phyloP scores from a whole-genome alignment of 257 asterid genomes.

The Solanum sparsipilum region DNA sequence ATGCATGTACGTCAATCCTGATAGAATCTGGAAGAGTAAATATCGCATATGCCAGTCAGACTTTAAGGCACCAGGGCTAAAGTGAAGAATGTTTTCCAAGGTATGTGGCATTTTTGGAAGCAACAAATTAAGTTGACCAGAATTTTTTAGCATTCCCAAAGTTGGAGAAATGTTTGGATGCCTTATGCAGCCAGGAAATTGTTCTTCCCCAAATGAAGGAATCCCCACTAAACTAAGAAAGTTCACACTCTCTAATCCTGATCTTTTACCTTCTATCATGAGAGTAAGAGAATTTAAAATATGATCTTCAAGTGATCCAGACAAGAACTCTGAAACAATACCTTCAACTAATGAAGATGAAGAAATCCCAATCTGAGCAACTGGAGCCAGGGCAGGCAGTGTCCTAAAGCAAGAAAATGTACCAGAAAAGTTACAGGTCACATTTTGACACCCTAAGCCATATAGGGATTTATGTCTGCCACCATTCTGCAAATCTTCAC shows the following conservation, averaged over 20 bases:
- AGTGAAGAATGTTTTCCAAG: slow-evolving; percentile 63
- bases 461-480: slow-evolving; percentile 29
- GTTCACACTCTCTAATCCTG: slow-evolving; percentile 43
- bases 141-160: slow-evolving; percentile 64
- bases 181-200: slow-evolving; percentile 85
- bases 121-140: slow-evolving; percentile 32
- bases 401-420: slow-evolving; percentile 71
- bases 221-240: slow-evolving; percentile 70
- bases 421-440: slow-evolving; percentile 41
- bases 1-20: slow-evolving; percentile 79
- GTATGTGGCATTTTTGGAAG: slow-evolving; percentile 63
- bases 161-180: slow-evolving; percentile 83
- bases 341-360: slow-evolving; percentile 50
- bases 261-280: slow-evolving; percentile 59
- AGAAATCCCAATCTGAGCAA: slow-evolving; percentile 40
- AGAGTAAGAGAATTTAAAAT: slow-evolving; percentile 45
- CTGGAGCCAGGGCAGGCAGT: slow-evolving; percentile 72
- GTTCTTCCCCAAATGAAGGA: slow-evolving; percentile 52
- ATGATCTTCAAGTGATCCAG: slow-evolving; percentile 68
- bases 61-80: slow-evolving; percentile 59
- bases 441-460: slow-evolving; percentile 35
- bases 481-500: slow-evolving; percentile 31
- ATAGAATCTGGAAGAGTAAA: slow-evolving; percentile 68
- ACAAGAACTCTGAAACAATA: slow-evolving; percentile 42
- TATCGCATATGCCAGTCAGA: slow-evolving; percentile 68